phyloP scores from a whole-genome alignment of 192 early-diverging fungal species.

The Backusella tuberculispora region DNA sequence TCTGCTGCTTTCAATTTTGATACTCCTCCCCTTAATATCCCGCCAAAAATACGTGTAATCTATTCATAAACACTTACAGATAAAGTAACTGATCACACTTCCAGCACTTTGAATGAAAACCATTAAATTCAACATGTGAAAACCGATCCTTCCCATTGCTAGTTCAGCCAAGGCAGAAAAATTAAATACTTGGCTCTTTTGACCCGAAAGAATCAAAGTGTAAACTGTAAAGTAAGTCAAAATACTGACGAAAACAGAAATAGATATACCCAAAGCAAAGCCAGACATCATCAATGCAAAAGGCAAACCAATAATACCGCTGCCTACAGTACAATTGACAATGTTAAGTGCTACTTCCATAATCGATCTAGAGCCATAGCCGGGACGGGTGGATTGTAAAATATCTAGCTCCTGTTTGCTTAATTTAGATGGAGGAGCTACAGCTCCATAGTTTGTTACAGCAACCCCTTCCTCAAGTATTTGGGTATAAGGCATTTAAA shows the following conservation, averaged over 20 bases:
- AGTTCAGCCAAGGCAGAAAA: slow-evolving; percentile 54
- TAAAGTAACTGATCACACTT: slow-evolving; percentile 66
- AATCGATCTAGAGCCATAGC: slow-evolving; percentile 40
- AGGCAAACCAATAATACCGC: slow-evolving; percentile 68
- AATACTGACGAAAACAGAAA: slow-evolving; percentile 49
- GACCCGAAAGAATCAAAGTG: slow-evolving; percentile 58
- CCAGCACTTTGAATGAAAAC: slow-evolving; percentile 63
- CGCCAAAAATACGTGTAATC: neutral
- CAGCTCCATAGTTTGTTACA: neutral
- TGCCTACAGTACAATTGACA: slow-evolving; percentile 71
- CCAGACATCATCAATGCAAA: slow-evolving; percentile 66
- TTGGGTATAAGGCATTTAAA: neutral
- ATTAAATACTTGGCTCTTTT: slow-evolving; percentile 53
- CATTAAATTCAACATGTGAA: slow-evolving; percentile 55
- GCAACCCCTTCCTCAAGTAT: neutral
- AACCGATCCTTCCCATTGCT: slow-evolving; percentile 57
- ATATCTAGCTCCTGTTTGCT: slow-evolving; percentile 24
- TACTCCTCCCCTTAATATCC: neutral
- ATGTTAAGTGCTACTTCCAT: slow-evolving; percentile 59
- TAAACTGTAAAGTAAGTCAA: slow-evolving; percentile 56
- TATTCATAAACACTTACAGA: slow-evolving; percentile 32
- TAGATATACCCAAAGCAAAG: slow-evolving; percentile 57
- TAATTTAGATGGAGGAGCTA: neutral
- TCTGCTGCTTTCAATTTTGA: neutral
- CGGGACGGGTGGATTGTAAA: slow-evolving; percentile 37